phyloP scores from a whole-genome alignment of 306 rosid species.

The Bauhinia variegata region DNA sequence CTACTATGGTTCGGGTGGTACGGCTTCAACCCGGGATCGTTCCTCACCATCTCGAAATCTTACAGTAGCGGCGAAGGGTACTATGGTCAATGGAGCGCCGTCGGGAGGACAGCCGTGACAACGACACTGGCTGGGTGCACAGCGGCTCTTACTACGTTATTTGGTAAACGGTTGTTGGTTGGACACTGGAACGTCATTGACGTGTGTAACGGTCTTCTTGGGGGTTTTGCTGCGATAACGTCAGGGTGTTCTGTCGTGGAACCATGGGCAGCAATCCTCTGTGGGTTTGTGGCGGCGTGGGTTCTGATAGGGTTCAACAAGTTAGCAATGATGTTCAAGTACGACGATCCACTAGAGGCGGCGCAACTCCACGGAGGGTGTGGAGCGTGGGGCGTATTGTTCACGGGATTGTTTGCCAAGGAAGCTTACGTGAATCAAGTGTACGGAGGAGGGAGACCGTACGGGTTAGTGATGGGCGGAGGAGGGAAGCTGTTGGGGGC shows the following conservation, averaged over 20 bases:
- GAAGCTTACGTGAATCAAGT: conserved; percentile 55
- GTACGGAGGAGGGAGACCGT: conserved; percentile 52
- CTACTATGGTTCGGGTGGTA: conserved; percentile 90
- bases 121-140: conserved; percentile 81
- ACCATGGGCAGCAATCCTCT: conserved; percentile 77
- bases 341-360: conserved; percentile 80
- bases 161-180: conserved; percentile 60
- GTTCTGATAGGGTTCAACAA: conserved; percentile 64
- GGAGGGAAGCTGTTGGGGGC: conserved; percentile 67
- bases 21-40: conserved; percentile 84
- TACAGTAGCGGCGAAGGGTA: conserved; percentile 38
- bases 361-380: conserved; percentile 87
- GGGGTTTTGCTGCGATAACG: conserved; percentile 77
- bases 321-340: conserved; percentile 50
- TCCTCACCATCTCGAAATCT: conserved; percentile 50
- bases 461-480: conserved; percentile 73
- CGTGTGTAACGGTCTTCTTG: conserved; percentile 78
- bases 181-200: conserved; percentile 86
- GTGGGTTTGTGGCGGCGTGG: conserved; percentile 76
- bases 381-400: conserved; percentile 79
- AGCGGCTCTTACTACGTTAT: conserved; percentile 67
- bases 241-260: conserved; percentile 80
- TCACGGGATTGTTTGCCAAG: conserved; percentile 69
- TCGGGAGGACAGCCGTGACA: conserved; percentile 81
- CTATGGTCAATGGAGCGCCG: conserved; percentile 87